Evolutionary conservation across 2,329 filamentous ascomycete genomes (phyloP), one percentile per base, ranked within the genome.

Genomic region (Lachnellula arida): DNA sequence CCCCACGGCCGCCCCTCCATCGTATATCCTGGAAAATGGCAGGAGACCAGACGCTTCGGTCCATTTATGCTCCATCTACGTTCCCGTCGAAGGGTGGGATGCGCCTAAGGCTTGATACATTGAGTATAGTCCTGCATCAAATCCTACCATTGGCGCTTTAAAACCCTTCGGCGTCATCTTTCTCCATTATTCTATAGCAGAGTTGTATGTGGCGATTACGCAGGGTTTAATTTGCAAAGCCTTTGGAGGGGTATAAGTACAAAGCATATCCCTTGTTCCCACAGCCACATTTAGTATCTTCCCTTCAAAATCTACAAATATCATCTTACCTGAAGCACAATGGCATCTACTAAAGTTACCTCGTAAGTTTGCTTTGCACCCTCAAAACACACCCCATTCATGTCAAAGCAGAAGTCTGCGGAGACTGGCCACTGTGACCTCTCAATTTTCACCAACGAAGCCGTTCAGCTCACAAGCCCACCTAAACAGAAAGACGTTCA

Each of bases 401-500:
- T 52, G 55, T 58, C 46, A 51, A 56, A 60, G 56, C 61, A 63
- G 59, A 61, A 61, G 61, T 59, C 63, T 60, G 53, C 53, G 50
- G 53, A 76, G 75, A 60, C 55, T 66, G 28, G 58, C 48, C 23
- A 58, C 46, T 19, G 23, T 67, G 34, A 51, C 56, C 14, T 61
- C 58, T 22, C 59, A 65, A 4, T 40, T 63, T 12, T 54, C 54
- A 22, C 50, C 53, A 42, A 46, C 34, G 35, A 52, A 56, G 49
- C n/a, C 53, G 47, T 60, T 51, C 43, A 62, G 60, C 63, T 66
- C 64, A 64, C 61, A 51, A 25, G 39, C 46, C 8, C 34, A 34
- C 22, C 17, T 47, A 42, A 55, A 59, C 56, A 72, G 70, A 58
- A 79, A 78, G 67, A 81, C 82, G 67, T 87, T 85, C 70, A 85